Evolutionary conservation across 2,329 filamentous ascomycete species (phyloP), one percentile per base, ranked within the genome.

Genomic region (Cladosporium austrohemisphaericum): DNA sequence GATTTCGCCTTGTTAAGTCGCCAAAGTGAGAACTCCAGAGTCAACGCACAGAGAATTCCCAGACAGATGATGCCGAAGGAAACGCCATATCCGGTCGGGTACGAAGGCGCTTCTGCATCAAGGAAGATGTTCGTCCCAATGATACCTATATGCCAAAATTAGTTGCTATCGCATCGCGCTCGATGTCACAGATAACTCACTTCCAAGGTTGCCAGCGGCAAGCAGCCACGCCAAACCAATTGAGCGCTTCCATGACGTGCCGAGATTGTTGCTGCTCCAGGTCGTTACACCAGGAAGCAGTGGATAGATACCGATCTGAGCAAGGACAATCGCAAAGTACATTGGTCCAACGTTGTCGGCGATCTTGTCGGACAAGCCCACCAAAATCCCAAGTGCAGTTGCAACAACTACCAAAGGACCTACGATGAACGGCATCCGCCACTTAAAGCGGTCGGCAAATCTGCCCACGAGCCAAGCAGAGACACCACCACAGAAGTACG

Each of bases 1-100:
- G 62, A 65, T 16, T 65, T 63, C 48, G 60, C 59, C 38, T 57
- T 59, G 36, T 70, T 70, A 16, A 65, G 58, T 18, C 47, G 56
- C 53, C 53, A 57, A 40, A 61, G 65, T 29, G 41, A 28, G 16
- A 48, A 25, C n/a, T 41, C 22, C 4, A 55, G 52, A 1, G 40
- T 37, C 26, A 62, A 55, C 2, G 55, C 51, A 31, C 65, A 51
- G 3, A 59, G 14, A 10, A 61, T 54, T 9, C 61, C 47, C 14
- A 51, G 58, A 49, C 60, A 49, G 11, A 58, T 36, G 1, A 60
- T 52, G n/a, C 41, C 50, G n/a, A 51, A 38, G 9, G 45, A 52
- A 3, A 50, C 14, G 53, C 71, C 66, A 55, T 78, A 76, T 0
- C 76, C 76, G 1, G 77, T 68, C 4, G 71, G 64, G 51, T 77